Base-by-base conservation (phyloP, 805 yeast species). In the Saccharomycodes ludwigii region DNA sequence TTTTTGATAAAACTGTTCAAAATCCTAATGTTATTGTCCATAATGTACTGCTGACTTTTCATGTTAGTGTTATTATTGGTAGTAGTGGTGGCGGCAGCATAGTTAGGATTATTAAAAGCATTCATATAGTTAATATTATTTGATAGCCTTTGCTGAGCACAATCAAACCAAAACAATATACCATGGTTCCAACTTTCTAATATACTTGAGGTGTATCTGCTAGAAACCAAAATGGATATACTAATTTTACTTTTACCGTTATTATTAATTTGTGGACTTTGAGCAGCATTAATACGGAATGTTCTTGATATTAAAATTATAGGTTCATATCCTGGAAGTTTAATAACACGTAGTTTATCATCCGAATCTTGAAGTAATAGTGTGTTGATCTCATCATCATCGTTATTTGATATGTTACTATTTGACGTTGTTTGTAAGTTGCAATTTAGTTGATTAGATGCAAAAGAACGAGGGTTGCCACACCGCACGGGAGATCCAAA, bases 401-500 rank as follows among this genome's bases (percentile, higher is more conserved):
- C n/a, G n/a, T n/a, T n/a, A n/a, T n/a, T n/a, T n/a, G n/a, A n/a
- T n/a, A n/a, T n/a, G n/a, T n/a, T n/a, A n/a, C n/a, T n/a, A n/a
- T n/a, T n/a, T n/a, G n/a, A n/a, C n/a, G n/a, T n/a, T n/a, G n/a
- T n/a, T n/a, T n/a, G n/a, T n/a, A n/a, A n/a, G n/a, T n/a, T n/a
- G n/a, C n/a, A n/a, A n/a, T n/a, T n/a, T n/a, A n/a, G n/a, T n/a
- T n/a, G n/a, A n/a, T n/a, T n/a, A n/a, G n/a, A n/a, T n/a, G n/a
- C n/a, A n/a, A n/a, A n/a, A n/a, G n/a, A n/a, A n/a, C n/a, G n/a
- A n/a, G n/a, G n/a, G n/a, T n/a, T n/a, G n/a, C n/a, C n/a, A n/a
- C n/a, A n/a, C n/a, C n/a, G n/a, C n/a, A 61, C 44, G 3, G 58
- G 55, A 11, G 63, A 60, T 2, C 66, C 65, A 41, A 61, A 61